Conservation (phyloP, 192 early-diverging fungal species). For the Radiomyces spectabilis region DNA sequence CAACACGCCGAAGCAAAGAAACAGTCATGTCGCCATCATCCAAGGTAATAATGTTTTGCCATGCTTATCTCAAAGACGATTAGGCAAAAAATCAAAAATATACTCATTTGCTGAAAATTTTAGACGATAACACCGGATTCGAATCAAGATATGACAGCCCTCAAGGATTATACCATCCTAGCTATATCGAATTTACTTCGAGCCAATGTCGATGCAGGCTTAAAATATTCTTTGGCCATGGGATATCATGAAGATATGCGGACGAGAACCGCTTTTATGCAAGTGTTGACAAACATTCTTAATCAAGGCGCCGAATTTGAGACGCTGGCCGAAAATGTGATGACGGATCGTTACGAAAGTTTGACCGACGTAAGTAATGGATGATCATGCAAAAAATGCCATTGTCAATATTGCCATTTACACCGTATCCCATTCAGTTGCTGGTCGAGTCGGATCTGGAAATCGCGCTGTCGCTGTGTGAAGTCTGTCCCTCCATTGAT, state of each 20-base stretch:
- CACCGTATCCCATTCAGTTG: conserved; percentile 21
- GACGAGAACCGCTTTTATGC: conserved; percentile 69
- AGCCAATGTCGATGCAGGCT: conserved; percentile 74
- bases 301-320: conserved; percentile 61
- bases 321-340: conserved; percentile 52
- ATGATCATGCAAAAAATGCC: neutral
- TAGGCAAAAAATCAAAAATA: too few species aligned
- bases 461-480: conserved; percentile 62
- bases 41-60: too few species aligned
- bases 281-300: conserved; percentile 74
- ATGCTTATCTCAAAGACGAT: too few species aligned
- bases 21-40: too few species aligned
- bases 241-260: conserved; percentile 74
- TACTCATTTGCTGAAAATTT: too few species aligned
- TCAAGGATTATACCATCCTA: conserved; percentile 65
- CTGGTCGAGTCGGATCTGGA: conserved; percentile 53
- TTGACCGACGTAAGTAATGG: conserved; percentile 45
- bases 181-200: conserved; percentile 72
- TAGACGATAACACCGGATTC: too few species aligned
- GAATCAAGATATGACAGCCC: conserved; percentile 29
- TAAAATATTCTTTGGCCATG: conserved; percentile 70
- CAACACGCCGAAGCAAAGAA: too few species aligned
- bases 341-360: conserved; percentile 52
- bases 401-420: neutral
- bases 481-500: conserved; percentile 66